Conservation (phyloP, 805 yeast species). For the Cyberlindnera meyerae region DNA sequence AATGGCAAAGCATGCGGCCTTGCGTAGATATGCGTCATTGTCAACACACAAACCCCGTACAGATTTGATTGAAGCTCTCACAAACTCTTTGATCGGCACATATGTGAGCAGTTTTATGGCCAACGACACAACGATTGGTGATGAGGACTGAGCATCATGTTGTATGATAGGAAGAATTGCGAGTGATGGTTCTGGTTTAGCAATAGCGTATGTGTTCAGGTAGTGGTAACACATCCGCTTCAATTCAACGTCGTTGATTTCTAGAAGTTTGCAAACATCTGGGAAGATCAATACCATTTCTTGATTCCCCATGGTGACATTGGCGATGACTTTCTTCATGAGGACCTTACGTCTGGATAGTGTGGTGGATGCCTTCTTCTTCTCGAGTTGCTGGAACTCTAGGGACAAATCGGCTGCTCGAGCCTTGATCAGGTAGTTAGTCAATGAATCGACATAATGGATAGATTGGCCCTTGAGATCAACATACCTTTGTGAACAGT, state of each 20-base stretch:
- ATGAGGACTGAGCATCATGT: constrained; percentile 45
- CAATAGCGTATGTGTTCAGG: constrained; percentile 53
- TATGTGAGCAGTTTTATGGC: constrained; percentile 62
- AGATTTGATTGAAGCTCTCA: constrained; percentile 39
- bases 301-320: constrained; percentile 74
- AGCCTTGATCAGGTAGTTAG: constrained; percentile 4
- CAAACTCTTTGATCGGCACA: constrained; percentile 49
- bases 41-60: constrained; percentile 38
- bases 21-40: constrained; percentile 55
- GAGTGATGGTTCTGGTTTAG: constrained; percentile 50
- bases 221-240: constrained; percentile 69
- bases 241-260: constrained; percentile 58
- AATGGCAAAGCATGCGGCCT: constrained; percentile 64
- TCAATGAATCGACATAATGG: too few relatives aligned
- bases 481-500: constrained; percentile 23
- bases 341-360: constrained; percentile 39
- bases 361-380: constrained; percentile 30
- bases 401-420: constrained; percentile 30
- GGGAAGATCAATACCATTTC: constrained; percentile 68
- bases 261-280: constrained; percentile 53
- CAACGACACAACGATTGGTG: constrained; percentile 49
- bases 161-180: constrained; percentile 52
- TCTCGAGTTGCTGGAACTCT: constrained; percentile 31
- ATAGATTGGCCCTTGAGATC: too few relatives aligned
- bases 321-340: constrained; percentile 73